Percentiles rank a stretch among this genome's conserved stretches.
These are phyloP conservation scores for Raddia distichophylla DNA, from an alignment of 176 grass and related monocot species.

Conservation along the genomic window DNA sequence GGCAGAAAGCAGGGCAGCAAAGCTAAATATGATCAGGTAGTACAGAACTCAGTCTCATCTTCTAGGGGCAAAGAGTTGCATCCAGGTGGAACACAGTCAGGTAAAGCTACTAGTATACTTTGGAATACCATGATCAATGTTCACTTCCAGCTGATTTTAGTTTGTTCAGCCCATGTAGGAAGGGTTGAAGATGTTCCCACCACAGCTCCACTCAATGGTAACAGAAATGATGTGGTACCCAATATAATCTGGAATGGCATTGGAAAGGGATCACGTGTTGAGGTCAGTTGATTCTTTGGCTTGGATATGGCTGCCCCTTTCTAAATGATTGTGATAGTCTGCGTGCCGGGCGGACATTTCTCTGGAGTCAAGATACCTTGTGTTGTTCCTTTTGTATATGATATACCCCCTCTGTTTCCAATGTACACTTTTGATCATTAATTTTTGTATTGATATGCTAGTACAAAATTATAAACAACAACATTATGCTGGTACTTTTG, in stretches of 20 bases:
- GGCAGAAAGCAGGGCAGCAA: constrained; percentile 40
- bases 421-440: neutral
- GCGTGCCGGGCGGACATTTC: neutral
- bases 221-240: constrained; percentile 38
- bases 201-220: constrained; percentile 35
- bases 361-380: constrained; percentile 21
- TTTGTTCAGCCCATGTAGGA: constrained; percentile 52
- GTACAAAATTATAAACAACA: constrained; percentile 3
- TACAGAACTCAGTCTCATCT: constrained; percentile 37
- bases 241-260: constrained; percentile 66
- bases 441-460: neutral
- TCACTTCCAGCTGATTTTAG: constrained; percentile 43
- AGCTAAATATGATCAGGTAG: constrained; percentile 45
- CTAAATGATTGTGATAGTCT: neutral
- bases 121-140: constrained; percentile 4
- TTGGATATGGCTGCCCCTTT: constrained; percentile 9
- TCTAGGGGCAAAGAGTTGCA: constrained; percentile 49
- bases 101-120: constrained; percentile 39
- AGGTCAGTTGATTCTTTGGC: constrained; percentile 60
- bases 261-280: constrained; percentile 76
- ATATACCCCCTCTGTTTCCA: neutral
- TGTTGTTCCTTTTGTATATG: constrained; percentile 11
- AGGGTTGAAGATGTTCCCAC: constrained; percentile 44
- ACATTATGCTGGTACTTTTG: neutral
- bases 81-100: constrained; percentile 35